Evolutionary conservation across 2,329 filamentous ascomycete genomes (phyloP).

Genomic region (Cordyceps tenuipes): DNA sequence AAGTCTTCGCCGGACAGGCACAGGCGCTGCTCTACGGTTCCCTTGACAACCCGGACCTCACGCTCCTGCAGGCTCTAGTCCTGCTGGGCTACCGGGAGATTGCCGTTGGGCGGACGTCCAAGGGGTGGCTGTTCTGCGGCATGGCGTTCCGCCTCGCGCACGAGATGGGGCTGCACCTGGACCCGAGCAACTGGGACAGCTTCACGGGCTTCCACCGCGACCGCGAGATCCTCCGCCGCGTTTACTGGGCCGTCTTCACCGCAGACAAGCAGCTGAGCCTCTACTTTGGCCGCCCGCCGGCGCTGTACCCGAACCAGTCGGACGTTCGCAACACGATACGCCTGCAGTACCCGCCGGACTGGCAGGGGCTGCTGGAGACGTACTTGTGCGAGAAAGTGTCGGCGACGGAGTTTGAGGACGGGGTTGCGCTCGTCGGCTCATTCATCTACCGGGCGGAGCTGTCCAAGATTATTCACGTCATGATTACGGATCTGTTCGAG

Average conservation of each 20-base stretch:
- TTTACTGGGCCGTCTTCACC: constrained; percentile 43
- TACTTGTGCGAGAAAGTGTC: constrained; percentile 37
- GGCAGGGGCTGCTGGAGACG: constrained; percentile 37
- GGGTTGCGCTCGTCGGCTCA: constrained; percentile 32
- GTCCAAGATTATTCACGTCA: constrained; percentile 39
- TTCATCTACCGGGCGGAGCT: constrained; percentile 41
- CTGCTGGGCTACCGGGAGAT: constrained; percentile 39
- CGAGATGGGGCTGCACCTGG: constrained; percentile 44
- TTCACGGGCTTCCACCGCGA: constrained; percentile 31
- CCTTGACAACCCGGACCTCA: constrained; percentile 38
- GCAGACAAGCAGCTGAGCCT: constrained; percentile 43
- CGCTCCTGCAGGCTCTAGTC: constrained; percentile 36
- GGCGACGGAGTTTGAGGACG: constrained; percentile 38
- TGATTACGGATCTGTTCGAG: constrained; percentile 43
- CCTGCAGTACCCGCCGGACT: constrained; percentile 41
- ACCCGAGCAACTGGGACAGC: constrained; percentile 41
- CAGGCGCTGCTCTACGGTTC: constrained; percentile 35
- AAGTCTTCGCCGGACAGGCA: constrained; percentile 36
- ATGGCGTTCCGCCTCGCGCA: constrained; percentile 44
- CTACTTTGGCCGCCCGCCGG: constrained; percentile 42
- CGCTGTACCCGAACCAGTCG: constrained; percentile 39
- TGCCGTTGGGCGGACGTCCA: constrained; percentile 37
- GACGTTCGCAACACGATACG: constrained; percentile 41
- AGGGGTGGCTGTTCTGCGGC: constrained; percentile 43
- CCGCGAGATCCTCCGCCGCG: constrained; percentile 38